Base-by-base conservation (phyloP, 768 basidiomycete species). In the Leccinum aurantiacum region DNA sequence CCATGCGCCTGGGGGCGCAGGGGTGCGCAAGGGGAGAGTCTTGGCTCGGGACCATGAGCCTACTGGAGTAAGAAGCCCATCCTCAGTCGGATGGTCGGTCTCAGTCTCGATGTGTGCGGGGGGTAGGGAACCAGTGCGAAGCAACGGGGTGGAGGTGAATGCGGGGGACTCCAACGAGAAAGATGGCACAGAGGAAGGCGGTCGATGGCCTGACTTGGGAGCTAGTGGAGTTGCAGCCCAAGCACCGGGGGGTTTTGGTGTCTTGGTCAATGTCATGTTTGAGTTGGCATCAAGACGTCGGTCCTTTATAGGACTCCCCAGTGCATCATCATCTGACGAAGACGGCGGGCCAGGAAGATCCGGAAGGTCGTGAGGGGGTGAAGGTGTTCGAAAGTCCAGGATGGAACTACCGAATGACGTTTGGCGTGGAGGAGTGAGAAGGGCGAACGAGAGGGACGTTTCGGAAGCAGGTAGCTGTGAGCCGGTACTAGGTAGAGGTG, bases 1-100 rank as follows among this genome's bases (percentile, higher is more conserved):
- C 86, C 88, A 90, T 44, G 80, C 87, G 41, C 89, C 89, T 19
- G 89, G 88, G 3, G 81, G 82, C n/a, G 79, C 84, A 46, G 89
- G 88, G 1, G 87, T 90, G 58, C 82, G 82, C 17, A 75, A 60
- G 24, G 83, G 78, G 11, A 83, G 70, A 6, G 80, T 73, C 10
- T 71, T 75, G 29, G 78, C 79, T 63, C 81, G 79, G 10, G 84
- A 82, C 38, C 85, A 67, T n/a, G 85, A 80, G 17, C 59, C 61
- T 29, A 68, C 72, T 1, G 86, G 85, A 0, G 86, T 86, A 57
- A 75, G 65, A 27, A 63, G 65, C 52, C 67, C 71, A 55, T 72
- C 58, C 44, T 70, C 69, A 9, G 63, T 49, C 19, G 50, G 31
- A 66, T 62, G 7, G 55, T 71, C 62, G 10, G 38, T 37, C 47